phyloP scores from a whole-genome alignment of 441 rosid genomes.

The Croton laevigatus region DNA sequence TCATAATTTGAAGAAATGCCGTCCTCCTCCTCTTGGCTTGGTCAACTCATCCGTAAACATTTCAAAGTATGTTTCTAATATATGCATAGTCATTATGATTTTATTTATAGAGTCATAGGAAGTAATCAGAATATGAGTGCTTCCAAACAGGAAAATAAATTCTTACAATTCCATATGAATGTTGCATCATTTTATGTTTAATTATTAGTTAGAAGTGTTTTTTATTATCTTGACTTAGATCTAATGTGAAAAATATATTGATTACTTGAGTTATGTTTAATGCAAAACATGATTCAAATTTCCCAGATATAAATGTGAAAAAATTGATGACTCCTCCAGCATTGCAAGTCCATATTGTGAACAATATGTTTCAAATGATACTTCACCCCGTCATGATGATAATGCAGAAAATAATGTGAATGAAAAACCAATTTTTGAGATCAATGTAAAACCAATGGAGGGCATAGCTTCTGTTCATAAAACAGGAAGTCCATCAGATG shows the following conservation, averaged over 20 bases:
- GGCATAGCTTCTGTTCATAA: constrained; percentile 35
- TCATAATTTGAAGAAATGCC: constrained; percentile 33
- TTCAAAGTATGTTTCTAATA: constrained; percentile 38
- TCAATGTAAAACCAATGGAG: constrained; percentile 42
- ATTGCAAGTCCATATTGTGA: constrained; percentile 51
- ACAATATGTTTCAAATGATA: constrained; percentile 25
- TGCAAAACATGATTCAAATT: constrained; percentile 19
- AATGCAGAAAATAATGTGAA: constrained; percentile 30
- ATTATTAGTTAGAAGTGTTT: constrained; percentile 6
- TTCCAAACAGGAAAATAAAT: constrained; percentile 14
- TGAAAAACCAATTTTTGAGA: constrained; percentile 44
- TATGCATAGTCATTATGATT: neutral
- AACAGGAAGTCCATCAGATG: constrained; percentile 36
- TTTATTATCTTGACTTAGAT: neutral
- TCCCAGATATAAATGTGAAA: constrained; percentile 45
- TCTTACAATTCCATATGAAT: neutral
- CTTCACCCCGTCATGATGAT: constrained; percentile 43
- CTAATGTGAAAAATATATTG: constrained; percentile 6
- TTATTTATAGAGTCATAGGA: neutral
- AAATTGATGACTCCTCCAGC: constrained; percentile 70
- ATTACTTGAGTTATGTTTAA: too few species aligned
- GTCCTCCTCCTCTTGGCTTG: constrained; percentile 30
- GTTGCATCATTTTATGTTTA: constrained; percentile 1
- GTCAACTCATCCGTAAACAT: constrained; percentile 37
- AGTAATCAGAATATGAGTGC: constrained; percentile 3